phyloP scores from a whole-genome alignment of 805 yeast genomes.

The Teunomyces kruisii region DNA sequence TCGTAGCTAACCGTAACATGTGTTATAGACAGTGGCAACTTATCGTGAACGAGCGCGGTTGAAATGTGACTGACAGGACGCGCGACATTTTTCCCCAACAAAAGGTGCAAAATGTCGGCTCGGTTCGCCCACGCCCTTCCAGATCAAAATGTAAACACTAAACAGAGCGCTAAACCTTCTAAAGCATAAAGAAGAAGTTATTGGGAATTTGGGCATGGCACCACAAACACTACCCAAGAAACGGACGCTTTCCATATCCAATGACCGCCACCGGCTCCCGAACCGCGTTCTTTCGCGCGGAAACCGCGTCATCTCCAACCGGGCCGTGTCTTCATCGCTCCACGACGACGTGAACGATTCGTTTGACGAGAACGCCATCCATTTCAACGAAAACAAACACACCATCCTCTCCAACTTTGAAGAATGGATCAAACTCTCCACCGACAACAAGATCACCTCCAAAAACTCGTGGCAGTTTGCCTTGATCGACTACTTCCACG shows the following conservation, averaged over 20 bases:
- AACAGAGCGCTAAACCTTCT: no score
- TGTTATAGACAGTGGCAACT: background rate
- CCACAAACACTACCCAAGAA: conserved; percentile 14
- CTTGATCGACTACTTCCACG: conserved; percentile 88
- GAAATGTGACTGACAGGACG: background rate
- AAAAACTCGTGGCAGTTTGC: conserved; percentile 90
- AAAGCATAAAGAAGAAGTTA: no score
- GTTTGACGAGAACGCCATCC: conserved; percentile 37
- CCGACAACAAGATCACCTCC: conserved; percentile 66
- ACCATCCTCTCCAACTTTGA: conserved; percentile 46
- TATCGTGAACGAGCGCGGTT: background rate
- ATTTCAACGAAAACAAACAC: conserved; percentile 41
- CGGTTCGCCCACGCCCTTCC: background rate
- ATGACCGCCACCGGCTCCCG: conserved; percentile 4
- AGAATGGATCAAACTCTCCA: conserved; percentile 50
- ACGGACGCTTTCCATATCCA: conserved; percentile 6
- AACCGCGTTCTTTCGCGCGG: conserved; percentile 3
- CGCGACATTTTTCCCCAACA: background rate
- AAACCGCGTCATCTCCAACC: conserved; percentile 10
- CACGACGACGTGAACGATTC: conserved; percentile 12
- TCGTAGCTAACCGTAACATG: conserved; percentile 2
- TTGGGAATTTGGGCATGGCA: no score
- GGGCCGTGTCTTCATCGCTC: conserved; percentile 8
- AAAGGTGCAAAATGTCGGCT: background rate
- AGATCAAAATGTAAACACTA: background rate